A percentile compares a stretch with the other conserved stretches of the same genome.
Evolutionary conservation across 2,329 filamentous ascomycete species (phyloP).

Genomic region (Lizonia empirigonia): DNA sequence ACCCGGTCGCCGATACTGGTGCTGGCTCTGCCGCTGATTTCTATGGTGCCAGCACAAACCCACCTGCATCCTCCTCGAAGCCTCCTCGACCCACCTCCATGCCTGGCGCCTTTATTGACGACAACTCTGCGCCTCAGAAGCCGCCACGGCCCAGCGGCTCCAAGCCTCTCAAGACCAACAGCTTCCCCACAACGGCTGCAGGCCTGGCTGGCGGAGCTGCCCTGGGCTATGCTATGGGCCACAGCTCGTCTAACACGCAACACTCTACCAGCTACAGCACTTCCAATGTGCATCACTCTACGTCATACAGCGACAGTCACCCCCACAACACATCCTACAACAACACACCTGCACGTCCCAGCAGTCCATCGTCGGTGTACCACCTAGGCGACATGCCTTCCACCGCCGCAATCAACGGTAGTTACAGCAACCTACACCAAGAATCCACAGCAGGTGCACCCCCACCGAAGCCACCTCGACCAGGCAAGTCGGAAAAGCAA

Average conservation of each 20-base stretch:
- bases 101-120: constrained; percentile 46
- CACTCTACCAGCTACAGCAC: constrained; percentile 33
- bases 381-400: constrained; percentile 36
- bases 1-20: constrained; percentile 65
- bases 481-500: constrained; percentile 51
- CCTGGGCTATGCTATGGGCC: constrained; percentile 49
- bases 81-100: constrained; percentile 44
- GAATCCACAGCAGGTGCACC: constrained; percentile 32
- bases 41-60: constrained; percentile 46
- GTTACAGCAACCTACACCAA: constrained; percentile 43
- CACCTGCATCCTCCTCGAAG: constrained; percentile 35
- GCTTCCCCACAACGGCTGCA: constrained; percentile 44
- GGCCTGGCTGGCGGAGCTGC: constrained; percentile 50
- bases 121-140: constrained; percentile 37
- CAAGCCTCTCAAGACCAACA: constrained; percentile 33
- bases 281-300: constrained; percentile 32
- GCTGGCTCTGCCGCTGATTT: constrained; percentile 65
- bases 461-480: constrained; percentile 43
- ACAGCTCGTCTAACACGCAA: constrained; percentile 37
- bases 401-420: constrained; percentile 37
- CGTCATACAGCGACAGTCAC: constrained; percentile 31
- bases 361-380: constrained; percentile 32
- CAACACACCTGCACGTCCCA: not conserved
- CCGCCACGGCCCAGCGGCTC: constrained; percentile 38
- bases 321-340: constrained; percentile 16